phyloP scores from a whole-genome alignment of 345 rosid species.

The Xanthoceras sorbifolium region DNA sequence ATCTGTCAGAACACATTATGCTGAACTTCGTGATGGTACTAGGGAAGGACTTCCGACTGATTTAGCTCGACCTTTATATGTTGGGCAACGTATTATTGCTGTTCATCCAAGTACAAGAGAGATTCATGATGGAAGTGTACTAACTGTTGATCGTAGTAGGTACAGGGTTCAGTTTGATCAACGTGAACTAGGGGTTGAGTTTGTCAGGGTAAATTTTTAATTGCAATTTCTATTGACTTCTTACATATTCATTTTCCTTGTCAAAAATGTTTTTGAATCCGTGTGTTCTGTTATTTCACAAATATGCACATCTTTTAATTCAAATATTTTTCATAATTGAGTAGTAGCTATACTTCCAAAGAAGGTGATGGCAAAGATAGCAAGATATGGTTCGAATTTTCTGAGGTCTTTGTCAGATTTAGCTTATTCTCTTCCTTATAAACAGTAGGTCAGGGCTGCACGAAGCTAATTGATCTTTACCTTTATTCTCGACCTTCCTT shows the following conservation, averaged over 20 bases:
- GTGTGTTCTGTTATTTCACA: background rate
- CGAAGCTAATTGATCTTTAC: background rate
- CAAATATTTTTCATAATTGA: background rate
- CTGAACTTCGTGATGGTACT: conserved; percentile 61
- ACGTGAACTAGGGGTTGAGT: conserved; percentile 70
- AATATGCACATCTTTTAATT: background rate
- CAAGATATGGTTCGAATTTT: background rate
- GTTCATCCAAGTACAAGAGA: conserved; percentile 73
- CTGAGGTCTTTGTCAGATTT: background rate
- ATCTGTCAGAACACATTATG: conserved; percentile 73
- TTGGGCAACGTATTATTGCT: conserved; percentile 71
- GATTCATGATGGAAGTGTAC: conserved; percentile 73
- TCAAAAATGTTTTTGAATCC: background rate
- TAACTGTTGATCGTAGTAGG: conserved; percentile 65
- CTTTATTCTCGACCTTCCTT: background rate
- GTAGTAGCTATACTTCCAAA: background rate
- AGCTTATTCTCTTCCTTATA: background rate
- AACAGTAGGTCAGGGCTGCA: background rate
- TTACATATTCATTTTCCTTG: background rate
- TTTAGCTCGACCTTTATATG: conserved; percentile 72
- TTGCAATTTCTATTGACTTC: conserved; percentile 8
- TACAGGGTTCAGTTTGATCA: conserved; percentile 65
- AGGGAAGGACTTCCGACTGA: conserved; percentile 86
- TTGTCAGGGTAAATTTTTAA: conserved; percentile 57
- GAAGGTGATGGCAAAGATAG: background rate